Percentiles rank a stretch among this genome's conserved stretches.
phyloP scores from a whole-genome alignment of 2,329 filamentous ascomycete species.

The Teratosphaeria viscida region DNA sequence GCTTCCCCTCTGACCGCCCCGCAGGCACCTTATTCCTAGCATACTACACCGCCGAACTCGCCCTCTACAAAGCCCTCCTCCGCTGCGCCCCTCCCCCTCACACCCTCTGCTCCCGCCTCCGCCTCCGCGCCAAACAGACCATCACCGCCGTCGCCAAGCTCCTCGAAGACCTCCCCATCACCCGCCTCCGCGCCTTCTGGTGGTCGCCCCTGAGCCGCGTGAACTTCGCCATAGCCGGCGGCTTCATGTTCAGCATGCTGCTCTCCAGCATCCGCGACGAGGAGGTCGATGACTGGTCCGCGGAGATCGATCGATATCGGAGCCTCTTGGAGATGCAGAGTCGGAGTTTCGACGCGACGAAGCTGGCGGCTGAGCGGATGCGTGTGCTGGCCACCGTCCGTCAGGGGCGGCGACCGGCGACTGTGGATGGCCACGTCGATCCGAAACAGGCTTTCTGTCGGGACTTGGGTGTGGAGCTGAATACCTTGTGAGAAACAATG shows the following conservation, averaged over 20 bases:
- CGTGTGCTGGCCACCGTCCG: slow-evolving; percentile 10
- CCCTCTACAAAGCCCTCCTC: slow-evolving; percentile 11
- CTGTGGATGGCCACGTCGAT: slow-evolving; percentile 3
- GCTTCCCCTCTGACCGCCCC: background rate
- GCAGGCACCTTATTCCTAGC: slow-evolving; percentile 12
- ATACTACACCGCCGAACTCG: slow-evolving; percentile 10
- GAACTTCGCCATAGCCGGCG: slow-evolving; percentile 13
- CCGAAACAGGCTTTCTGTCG: slow-evolving; percentile 14
- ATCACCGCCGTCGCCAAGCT: slow-evolving; percentile 8
- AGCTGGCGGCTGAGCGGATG: slow-evolving; percentile 12
- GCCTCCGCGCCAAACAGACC: slow-evolving; percentile 7
- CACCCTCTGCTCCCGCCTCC: slow-evolving; percentile 3
- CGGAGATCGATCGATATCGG: slow-evolving; percentile 12
- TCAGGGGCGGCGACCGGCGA: slow-evolving; percentile 2
- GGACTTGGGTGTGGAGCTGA: slow-evolving; percentile 13
- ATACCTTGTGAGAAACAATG: slow-evolving; percentile 3
- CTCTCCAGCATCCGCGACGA: slow-evolving; percentile 10
- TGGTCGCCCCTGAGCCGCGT: slow-evolving; percentile 14
- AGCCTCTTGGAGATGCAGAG: slow-evolving; percentile 15
- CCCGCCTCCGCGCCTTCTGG: slow-evolving; percentile 14
- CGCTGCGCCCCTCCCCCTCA: slow-evolving; percentile 7
- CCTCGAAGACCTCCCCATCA: slow-evolving; percentile 13
- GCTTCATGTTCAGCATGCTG: slow-evolving; percentile 16
- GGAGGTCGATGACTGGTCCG: slow-evolving; percentile 13
- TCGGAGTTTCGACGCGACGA: slow-evolving; percentile 12